Evolutionary conservation across 2,329 filamentous ascomycete genomes (phyloP).

Genomic region (Coleophoma crateriformis): DNA sequence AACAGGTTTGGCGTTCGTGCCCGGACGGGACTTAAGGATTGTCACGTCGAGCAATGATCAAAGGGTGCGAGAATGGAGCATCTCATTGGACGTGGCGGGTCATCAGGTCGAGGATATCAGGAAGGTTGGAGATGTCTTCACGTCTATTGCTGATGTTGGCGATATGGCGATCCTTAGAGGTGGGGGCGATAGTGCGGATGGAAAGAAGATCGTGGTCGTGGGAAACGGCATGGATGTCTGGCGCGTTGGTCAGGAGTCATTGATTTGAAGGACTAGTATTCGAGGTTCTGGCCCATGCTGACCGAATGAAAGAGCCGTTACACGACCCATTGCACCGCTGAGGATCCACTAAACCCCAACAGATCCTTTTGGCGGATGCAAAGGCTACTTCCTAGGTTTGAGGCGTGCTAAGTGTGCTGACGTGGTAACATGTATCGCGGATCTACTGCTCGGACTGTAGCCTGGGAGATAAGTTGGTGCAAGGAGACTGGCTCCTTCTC

Average conservation of each 20-base stretch:
- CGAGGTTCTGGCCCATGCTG: too few species aligned
- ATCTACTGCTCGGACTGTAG: too few species aligned
- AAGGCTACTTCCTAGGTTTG: too few species aligned
- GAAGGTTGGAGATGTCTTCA: constrained; percentile 45
- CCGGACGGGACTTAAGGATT: constrained; percentile 19
- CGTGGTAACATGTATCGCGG: too few species aligned
- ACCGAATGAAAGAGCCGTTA: too few species aligned
- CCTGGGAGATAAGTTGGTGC: too few species aligned
- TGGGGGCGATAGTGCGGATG: neutral
- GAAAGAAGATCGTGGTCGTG: constrained; percentile 19
- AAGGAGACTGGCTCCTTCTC: too few species aligned
- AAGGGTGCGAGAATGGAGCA: constrained; percentile 48
- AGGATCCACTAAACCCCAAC: too few species aligned
- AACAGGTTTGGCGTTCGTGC: constrained; percentile 44
- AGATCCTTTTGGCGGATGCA: too few species aligned
- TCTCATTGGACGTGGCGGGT: constrained; percentile 12
- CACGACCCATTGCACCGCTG: too few species aligned
- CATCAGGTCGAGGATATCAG: constrained; percentile 24
- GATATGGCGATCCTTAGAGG: constrained; percentile 31
- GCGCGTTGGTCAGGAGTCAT: constrained; percentile 3
- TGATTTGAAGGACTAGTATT: too few species aligned
- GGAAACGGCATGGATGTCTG: constrained; percentile 29
- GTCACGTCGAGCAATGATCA: constrained; percentile 56
- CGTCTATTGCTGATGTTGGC: constrained; percentile 55
- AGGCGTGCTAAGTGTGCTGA: too few species aligned